These are phyloP conservation scores for Fusarium algeriense DNA, from an alignment of 2,329 filamentous ascomycete species.

Conservation along the genomic window DNA sequence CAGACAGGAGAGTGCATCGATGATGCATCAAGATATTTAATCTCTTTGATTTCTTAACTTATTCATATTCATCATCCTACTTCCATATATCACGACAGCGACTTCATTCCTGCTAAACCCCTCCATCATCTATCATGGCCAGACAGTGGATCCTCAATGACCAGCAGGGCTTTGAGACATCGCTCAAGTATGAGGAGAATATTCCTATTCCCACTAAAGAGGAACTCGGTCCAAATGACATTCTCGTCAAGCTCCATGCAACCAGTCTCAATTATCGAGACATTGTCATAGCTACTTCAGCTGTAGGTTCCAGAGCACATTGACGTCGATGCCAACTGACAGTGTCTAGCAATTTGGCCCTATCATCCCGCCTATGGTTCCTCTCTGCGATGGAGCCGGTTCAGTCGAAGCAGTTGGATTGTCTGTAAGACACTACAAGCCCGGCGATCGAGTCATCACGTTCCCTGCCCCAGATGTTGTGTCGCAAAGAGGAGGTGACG, in stretches of 20 bases:
- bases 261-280: slow-evolving; percentile 64
- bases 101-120: background rate
- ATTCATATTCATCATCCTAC: background rate
- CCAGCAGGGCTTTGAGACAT: slow-evolving; percentile 52
- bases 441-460: slow-evolving; percentile 69
- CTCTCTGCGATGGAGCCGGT: slow-evolving; percentile 58
- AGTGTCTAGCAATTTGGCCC: slow-evolving; percentile 37
- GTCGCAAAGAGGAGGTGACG: slow-evolving; percentile 38
- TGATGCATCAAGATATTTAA: background rate
- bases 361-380: slow-evolving; percentile 46
- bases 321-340: background rate
- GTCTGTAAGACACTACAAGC: slow-evolving; percentile 59
- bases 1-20: no score
- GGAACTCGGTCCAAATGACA: slow-evolving; percentile 67
- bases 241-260: slow-evolving; percentile 68
- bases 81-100: no score
- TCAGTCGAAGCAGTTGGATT: slow-evolving; percentile 63
- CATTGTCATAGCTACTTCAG: slow-evolving; percentile 55
- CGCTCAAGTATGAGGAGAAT: slow-evolving; percentile 50
- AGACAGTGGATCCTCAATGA: slow-evolving; percentile 42
- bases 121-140: background rate
- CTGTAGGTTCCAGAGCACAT: slow-evolving; percentile 39
- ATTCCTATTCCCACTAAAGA: slow-evolving; percentile 15
- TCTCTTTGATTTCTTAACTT: fast-evolving
- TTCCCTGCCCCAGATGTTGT: slow-evolving; percentile 52